These are phyloP conservation scores for Xylaria arbuscula DNA, from an alignment of 2,329 filamentous ascomycete species.

Conservation along the genomic window DNA sequence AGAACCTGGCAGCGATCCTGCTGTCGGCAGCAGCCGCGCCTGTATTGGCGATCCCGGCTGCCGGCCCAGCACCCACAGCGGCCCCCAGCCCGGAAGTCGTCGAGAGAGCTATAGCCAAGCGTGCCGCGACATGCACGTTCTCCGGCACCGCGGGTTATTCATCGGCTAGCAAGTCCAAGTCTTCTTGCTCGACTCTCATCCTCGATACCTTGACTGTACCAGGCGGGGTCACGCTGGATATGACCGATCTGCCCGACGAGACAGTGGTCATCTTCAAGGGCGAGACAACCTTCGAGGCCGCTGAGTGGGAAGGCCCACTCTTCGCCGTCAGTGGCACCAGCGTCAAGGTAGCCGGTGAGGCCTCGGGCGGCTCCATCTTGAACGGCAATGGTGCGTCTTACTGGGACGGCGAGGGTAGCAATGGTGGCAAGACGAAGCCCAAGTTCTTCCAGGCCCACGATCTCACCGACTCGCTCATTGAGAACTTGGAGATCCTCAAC, in stretches of 20 bases:
- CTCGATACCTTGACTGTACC: constrained; percentile 15
- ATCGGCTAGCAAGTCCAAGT: constrained; percentile 13
- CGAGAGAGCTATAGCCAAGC: constrained; percentile 2
- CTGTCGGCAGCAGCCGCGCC: constrained; percentile 16
- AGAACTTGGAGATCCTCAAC: constrained; percentile 14
- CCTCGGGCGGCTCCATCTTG: constrained; percentile 7
- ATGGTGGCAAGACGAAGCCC: constrained; percentile 14
- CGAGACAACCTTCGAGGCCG: constrained; percentile 6
- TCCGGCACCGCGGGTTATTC: constrained; percentile 15
- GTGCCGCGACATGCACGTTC: constrained; percentile 17
- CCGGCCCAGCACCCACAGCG: constrained; percentile 10
- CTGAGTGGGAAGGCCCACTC: constrained; percentile 14
- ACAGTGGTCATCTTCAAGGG: constrained; percentile 17
- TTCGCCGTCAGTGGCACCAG: constrained; percentile 8
- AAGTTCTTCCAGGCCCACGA: constrained; percentile 16
- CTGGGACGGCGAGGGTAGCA: constrained; percentile 11
- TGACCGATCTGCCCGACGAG: constrained; percentile 13
- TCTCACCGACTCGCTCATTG: constrained; percentile 13
- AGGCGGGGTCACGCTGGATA: constrained; percentile 5
- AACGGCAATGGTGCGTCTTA: constrained; percentile 9
- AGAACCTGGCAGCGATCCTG: not conserved
- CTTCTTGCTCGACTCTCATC: constrained; percentile 13
- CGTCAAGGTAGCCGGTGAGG: constrained; percentile 10
- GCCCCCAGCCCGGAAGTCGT: constrained; percentile 10
- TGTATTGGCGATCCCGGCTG: constrained; percentile 3